These are phyloP conservation scores for Agaricus sinodeliciosus DNA, from an alignment of 768 basidiomycete species.

Conservation along the genomic window DNA sequence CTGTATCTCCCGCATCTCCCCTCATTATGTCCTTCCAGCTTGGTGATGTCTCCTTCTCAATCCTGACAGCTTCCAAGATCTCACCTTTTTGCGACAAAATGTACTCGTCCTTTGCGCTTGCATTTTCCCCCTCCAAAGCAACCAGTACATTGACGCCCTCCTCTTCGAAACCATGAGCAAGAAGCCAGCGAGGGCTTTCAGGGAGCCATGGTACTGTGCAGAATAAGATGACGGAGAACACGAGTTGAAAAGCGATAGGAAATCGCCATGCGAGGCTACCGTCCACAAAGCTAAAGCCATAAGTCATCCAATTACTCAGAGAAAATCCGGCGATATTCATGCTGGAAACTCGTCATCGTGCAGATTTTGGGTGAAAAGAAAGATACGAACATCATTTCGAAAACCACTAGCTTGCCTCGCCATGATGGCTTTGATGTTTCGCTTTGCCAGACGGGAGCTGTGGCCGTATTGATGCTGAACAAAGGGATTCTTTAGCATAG, in stretches of 20 bases:
- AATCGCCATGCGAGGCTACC: constrained; percentile 43
- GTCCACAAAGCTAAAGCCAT: constrained; percentile 38
- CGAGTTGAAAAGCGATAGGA: constrained; percentile 44
- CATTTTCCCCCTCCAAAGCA: constrained; percentile 34
- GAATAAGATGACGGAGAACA: constrained; percentile 38
- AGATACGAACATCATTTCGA: constrained; percentile 39
- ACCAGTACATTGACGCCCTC: constrained; percentile 36
- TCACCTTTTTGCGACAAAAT: constrained; percentile 32
- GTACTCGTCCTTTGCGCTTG: constrained; percentile 26
- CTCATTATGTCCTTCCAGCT: constrained; percentile 35
- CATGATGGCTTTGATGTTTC: constrained; percentile 42
- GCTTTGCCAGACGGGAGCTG: constrained; percentile 46
- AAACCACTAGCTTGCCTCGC: constrained; percentile 42
- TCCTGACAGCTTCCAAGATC: constrained; percentile 37
- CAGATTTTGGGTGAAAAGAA: neutral
- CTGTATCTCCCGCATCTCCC: constrained; percentile 35
- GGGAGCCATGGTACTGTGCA: constrained; percentile 42
- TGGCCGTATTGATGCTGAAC: constrained; percentile 38
- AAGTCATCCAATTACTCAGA: constrained; percentile 48
- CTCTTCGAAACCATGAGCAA: constrained; percentile 36
- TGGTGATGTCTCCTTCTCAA: constrained; percentile 34
- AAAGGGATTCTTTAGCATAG: neutral
- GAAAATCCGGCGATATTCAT: constrained; percentile 49
- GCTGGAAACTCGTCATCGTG: constrained; percentile 16
- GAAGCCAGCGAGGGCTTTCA: constrained; percentile 42